Percentiles rank a stretch among this genome's conserved stretches.
Conservation (phyloP, 768 basidiomycete genomes). For the Crassisporium funariophilum region DNA sequence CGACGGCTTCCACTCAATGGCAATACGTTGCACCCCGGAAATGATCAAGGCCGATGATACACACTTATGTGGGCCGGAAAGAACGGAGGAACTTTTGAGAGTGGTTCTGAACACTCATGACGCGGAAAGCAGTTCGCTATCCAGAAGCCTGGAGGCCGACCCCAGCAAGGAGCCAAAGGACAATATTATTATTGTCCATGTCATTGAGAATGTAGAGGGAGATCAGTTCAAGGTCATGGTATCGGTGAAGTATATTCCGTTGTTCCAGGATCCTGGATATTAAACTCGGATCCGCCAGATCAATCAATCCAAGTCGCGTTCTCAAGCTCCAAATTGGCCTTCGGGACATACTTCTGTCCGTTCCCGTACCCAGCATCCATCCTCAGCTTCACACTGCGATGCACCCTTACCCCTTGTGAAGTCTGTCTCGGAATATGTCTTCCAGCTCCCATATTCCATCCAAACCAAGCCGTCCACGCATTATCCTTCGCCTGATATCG, state of each 20-base stretch:
- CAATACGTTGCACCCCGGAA: too few relatives aligned
- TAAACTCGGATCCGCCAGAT: too few relatives aligned
- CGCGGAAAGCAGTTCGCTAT: too few relatives aligned
- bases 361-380: conserved; percentile 48
- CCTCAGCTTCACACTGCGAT: conserved; percentile 53
- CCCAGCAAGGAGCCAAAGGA: too few relatives aligned
- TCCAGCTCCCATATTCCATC: conserved; percentile 39
- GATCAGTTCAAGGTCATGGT: not conserved
- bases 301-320: conserved; percentile 40
- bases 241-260: not conserved
- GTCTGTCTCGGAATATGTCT: conserved; percentile 44
- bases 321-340: conserved; percentile 35
- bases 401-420: conserved; percentile 41
- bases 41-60: too few relatives aligned
- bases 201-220: not conserved
- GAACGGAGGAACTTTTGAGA: too few relatives aligned
- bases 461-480: conserved; percentile 28
- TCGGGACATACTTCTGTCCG: conserved; percentile 39
- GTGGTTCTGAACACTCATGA: too few relatives aligned
- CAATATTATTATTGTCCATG: not conserved
- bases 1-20: too few relatives aligned
- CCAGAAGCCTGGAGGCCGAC: too few relatives aligned
- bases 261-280: not conserved
- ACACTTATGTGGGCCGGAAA: too few relatives aligned
- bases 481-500: conserved; percentile 37